Conservation (phyloP, 768 basidiomycete genomes). For the Punctularia strigosozonata region DNA sequence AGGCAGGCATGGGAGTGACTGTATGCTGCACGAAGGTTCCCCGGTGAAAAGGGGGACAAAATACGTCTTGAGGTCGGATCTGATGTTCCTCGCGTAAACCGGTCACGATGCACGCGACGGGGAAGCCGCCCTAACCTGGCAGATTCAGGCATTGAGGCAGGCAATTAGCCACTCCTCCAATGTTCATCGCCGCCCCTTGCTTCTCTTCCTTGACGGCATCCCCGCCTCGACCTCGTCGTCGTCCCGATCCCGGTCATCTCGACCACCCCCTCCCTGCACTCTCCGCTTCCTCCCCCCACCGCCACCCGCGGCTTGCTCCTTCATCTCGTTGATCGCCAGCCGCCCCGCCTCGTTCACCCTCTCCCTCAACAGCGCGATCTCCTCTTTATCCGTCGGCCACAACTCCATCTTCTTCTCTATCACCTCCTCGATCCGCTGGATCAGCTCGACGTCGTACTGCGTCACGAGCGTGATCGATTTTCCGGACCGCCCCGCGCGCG, state of each 20-base stretch:
- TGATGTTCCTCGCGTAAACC: slow-evolving; percentile 46
- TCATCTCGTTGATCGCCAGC: slow-evolving; percentile 69
- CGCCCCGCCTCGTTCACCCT: slow-evolving; percentile 79
- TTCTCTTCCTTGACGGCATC: slow-evolving; percentile 52
- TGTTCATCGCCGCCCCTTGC: slow-evolving; percentile 36
- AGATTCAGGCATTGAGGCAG: not conserved
- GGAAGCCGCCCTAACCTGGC: no score
- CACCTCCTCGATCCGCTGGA: slow-evolving; percentile 90
- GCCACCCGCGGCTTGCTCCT: slow-evolving; percentile 51
- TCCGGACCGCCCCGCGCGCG: slow-evolving; percentile 93
- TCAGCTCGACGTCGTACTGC: slow-evolving; percentile 94
- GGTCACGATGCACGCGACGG: not conserved
- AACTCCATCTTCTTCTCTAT: slow-evolving; percentile 86
- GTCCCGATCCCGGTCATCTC: slow-evolving; percentile 79
- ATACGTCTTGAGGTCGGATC: slow-evolving; percentile 62
- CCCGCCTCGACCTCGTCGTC: slow-evolving; percentile 91
- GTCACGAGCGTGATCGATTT: slow-evolving; percentile 97
- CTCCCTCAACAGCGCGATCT: slow-evolving; percentile 77
- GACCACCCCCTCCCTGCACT: slow-evolving; percentile 33
- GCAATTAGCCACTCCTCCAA: no score
- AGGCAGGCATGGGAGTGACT: slow-evolving; percentile 57
- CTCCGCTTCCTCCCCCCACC: slow-evolving; percentile 40
- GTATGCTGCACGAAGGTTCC: slow-evolving; percentile 64
- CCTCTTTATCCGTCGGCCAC: slow-evolving; percentile 81
- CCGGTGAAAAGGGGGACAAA: slow-evolving; percentile 49